These are phyloP conservation scores for Lentinus polychrous DNA, from an alignment of 1,284 basidiomycete genomes.

Conservation along the genomic window DNA sequence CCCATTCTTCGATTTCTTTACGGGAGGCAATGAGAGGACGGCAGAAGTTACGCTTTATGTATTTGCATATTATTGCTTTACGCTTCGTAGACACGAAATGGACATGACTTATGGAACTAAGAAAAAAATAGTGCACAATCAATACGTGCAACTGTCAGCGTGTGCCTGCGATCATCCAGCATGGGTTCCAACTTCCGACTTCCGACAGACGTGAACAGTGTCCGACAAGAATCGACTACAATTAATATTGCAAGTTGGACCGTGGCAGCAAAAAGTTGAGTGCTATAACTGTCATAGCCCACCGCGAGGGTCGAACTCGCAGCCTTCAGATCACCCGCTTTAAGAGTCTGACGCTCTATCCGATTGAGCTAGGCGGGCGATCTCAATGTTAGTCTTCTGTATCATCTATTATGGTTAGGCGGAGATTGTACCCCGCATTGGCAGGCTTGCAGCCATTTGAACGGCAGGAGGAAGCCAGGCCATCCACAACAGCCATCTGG, in stretches of 20 bases:
- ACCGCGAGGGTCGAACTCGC: conserved; percentile 90
- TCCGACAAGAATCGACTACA: no score
- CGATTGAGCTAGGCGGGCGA: conserved; percentile 11
- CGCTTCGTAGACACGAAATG: conserved; percentile 5
- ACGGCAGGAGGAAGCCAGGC: background rate
- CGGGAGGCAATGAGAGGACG: background rate
- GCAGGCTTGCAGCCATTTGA: background rate
- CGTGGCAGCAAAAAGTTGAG: background rate
- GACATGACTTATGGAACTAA: background rate
- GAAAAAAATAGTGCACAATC: no score
- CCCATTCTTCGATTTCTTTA: background rate
- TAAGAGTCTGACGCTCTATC: conserved; percentile 12
- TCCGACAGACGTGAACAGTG: no score
- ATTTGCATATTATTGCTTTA: conserved; percentile 6
- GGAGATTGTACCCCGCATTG: background rate
- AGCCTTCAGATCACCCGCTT: conserved; percentile 64
- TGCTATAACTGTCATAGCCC: conserved; percentile 43
- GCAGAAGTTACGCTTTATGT: conserved; percentile 4
- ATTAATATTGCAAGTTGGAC: no score
- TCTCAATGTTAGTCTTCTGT: background rate
- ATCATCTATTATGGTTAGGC: no score
- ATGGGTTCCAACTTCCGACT: no score
- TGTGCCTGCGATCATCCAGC: no score
- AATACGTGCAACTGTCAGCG: no score
- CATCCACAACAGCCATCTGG: background rate